These are phyloP conservation scores for Cordyceps javanica DNA, from an alignment of 2,329 filamentous ascomycete genomes.

Conservation along the genomic window DNA sequence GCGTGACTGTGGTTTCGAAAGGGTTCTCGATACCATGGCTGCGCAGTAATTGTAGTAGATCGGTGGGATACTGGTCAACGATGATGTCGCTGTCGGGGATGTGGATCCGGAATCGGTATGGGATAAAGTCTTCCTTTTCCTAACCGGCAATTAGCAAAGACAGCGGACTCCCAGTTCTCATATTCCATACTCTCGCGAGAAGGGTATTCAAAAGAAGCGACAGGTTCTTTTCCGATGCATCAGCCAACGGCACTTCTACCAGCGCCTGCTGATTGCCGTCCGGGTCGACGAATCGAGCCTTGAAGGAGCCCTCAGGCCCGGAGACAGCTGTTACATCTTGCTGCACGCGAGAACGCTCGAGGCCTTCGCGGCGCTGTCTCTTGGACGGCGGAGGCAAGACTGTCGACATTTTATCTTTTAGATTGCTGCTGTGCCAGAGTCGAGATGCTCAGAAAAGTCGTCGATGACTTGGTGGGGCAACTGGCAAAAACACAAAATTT, in stretches of 20 bases:
- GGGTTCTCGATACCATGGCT: conserved; percentile 52
- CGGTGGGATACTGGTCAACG: conserved; percentile 50
- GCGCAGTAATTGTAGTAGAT: conserved; percentile 48
- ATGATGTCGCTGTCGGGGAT: conserved; percentile 47
- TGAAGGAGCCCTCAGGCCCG: conserved; percentile 66
- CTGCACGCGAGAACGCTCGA: conserved; percentile 66
- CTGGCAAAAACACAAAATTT: conserved; percentile 27
- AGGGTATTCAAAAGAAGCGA: conserved; percentile 82
- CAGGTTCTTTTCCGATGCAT: conserved; percentile 84
- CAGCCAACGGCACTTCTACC: conserved; percentile 69
- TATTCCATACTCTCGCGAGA: conserved; percentile 58
- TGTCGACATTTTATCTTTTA: conserved; percentile 61
- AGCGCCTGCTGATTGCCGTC: conserved; percentile 66
- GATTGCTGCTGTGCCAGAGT: neutral
- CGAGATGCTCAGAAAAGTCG: neutral
- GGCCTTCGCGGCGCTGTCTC: conserved; percentile 70
- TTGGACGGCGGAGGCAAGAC: conserved; percentile 80
- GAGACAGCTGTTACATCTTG: conserved; percentile 67
- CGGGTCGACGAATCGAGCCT: conserved; percentile 82
- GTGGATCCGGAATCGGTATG: conserved; percentile 56
- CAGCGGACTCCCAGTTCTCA: no score
- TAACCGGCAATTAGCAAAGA: conserved; percentile 15
- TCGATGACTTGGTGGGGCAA: conserved; percentile 22
- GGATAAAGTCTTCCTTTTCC: conserved; percentile 54
- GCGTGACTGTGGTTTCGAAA: conserved; percentile 48